Percentiles rank a stretch among this genome's conserved stretches.
Conservation (phyloP, 345 rosid species). For the Iberis pinnata region DNA sequence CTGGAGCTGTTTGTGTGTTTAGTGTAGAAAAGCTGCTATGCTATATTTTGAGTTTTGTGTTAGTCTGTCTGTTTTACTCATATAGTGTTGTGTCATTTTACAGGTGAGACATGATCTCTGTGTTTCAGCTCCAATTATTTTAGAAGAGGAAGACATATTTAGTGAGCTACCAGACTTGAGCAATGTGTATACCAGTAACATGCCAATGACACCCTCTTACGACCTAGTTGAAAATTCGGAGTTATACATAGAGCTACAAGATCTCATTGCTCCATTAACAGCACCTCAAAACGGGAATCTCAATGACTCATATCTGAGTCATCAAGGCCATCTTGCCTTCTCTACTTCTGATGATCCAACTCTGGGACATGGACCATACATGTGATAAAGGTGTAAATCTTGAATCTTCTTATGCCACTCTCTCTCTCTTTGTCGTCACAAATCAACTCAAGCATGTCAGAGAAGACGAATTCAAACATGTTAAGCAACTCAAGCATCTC, state of each 20-base stretch:
- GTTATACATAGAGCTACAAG: conserved; percentile 25
- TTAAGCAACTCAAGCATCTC: no score
- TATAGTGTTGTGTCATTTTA: neutral
- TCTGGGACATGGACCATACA: conserved; percentile 13
- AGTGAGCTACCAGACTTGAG: conserved; percentile 14
- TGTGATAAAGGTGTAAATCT: neutral
- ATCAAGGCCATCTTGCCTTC: conserved; percentile 18
- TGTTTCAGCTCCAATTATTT: conserved; percentile 6
- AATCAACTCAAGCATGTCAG: neutral
- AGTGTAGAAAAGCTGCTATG: neutral
- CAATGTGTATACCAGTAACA: conserved; percentile 13
- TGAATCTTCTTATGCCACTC: conserved; percentile 5
- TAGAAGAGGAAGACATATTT: conserved; percentile 22
- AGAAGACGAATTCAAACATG: no score
- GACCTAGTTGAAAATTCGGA: conserved; percentile 27
- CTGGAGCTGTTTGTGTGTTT: neutral
- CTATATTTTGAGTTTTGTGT: neutral
- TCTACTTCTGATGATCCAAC: conserved; percentile 16
- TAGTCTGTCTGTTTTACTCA: conserved; percentile 4
- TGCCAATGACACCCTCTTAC: conserved; percentile 17
- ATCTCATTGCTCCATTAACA: conserved; percentile 22
- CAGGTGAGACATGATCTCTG: conserved; percentile 14
- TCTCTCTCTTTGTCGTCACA: neutral
- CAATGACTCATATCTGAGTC: neutral
- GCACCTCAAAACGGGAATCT: conserved; percentile 8